Evolutionary conservation across 106 monocot species (phyloP).

Genomic region (Apostasia shenzhenica): DNA sequence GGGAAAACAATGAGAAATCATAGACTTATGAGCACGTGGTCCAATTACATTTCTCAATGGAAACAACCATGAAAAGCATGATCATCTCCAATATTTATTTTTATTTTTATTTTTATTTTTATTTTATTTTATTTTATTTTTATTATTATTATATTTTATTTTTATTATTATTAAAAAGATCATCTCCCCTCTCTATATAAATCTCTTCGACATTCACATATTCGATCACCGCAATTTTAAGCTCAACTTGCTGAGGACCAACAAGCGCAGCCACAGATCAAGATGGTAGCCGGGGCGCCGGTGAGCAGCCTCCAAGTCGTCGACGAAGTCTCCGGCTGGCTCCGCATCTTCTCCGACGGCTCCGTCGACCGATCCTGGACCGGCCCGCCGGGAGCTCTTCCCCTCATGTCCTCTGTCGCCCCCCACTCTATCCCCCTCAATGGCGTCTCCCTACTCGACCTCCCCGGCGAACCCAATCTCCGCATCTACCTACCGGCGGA

Average conservation of each 20-base stretch:
- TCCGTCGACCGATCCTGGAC: constrained; percentile 91
- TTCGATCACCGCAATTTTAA: too few species aligned
- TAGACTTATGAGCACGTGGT: too few species aligned
- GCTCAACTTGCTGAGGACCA: not conserved
- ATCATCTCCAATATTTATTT: too few species aligned
- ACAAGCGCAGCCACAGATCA: not conserved
- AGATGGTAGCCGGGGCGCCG: not conserved
- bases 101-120: too few species aligned
- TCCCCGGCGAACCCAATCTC: constrained; percentile 35
- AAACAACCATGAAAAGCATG: too few species aligned
- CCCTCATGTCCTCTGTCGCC: constrained; percentile 43
- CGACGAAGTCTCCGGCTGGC: constrained; percentile 88
- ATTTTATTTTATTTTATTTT: too few species aligned
- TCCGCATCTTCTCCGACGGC: constrained; percentile 63
- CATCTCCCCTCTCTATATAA: too few species aligned
- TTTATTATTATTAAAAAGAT: too few species aligned
- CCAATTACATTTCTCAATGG: too few species aligned
- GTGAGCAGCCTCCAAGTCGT: constrained; percentile 21
- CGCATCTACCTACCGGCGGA: constrained; percentile 55
- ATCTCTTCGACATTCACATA: too few species aligned
- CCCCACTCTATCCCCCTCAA: constrained; percentile 25
- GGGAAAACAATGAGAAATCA: too few species aligned
- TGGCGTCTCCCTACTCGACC: constrained; percentile 55
- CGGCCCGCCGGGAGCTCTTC: constrained; percentile 53
- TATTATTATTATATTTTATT: too few species aligned